Evolutionary conservation across 208 protist genomes (phyloP).

Genomic region (Trypanosoma boissoni): DNA sequence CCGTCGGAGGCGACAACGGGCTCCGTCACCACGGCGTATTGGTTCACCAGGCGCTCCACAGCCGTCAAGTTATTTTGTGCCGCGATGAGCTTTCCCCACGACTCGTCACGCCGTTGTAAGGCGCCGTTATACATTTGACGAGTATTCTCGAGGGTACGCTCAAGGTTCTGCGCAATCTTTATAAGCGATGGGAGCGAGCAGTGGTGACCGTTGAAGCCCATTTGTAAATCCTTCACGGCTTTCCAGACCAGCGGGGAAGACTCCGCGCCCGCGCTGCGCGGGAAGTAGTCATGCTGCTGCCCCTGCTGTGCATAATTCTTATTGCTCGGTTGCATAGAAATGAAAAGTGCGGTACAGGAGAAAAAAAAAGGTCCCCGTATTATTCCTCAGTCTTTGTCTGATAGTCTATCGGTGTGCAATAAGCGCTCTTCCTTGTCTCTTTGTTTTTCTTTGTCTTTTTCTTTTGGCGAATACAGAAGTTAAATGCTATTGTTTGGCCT

Average conservation of each 20-base stretch:
- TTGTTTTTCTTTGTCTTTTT: too few species aligned
- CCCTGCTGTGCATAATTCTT: too few species aligned
- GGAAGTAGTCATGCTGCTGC: background rate
- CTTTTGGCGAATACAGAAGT: too few species aligned
- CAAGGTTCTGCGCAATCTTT: conserved; percentile 42
- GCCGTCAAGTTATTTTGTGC: conserved; percentile 53
- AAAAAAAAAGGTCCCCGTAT: too few species aligned
- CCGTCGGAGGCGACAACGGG: conserved; percentile 86
- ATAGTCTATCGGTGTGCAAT: too few species aligned
- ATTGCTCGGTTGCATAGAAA: too few species aligned
- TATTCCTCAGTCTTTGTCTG: too few species aligned
- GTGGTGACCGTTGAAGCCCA: conserved; percentile 34
- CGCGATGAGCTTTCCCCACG: conserved; percentile 44
- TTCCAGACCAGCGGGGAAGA: conserved; percentile 45
- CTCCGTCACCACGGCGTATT: conserved; percentile 66
- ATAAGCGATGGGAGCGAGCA: conserved; percentile 36
- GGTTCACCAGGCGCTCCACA: conserved; percentile 61
- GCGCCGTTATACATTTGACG: conserved; percentile 65
- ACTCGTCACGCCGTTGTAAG: conserved; percentile 55
- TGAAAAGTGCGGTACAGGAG: too few species aligned
- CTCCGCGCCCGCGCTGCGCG: background rate
- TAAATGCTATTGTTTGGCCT: too few species aligned
- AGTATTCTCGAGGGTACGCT: conserved; percentile 55
- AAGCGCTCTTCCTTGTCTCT: too few species aligned
- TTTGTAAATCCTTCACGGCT: conserved; percentile 46